These are phyloP conservation scores for Prunus armeniaca DNA, from an alignment of 306 rosid species.

Conservation along the genomic window DNA sequence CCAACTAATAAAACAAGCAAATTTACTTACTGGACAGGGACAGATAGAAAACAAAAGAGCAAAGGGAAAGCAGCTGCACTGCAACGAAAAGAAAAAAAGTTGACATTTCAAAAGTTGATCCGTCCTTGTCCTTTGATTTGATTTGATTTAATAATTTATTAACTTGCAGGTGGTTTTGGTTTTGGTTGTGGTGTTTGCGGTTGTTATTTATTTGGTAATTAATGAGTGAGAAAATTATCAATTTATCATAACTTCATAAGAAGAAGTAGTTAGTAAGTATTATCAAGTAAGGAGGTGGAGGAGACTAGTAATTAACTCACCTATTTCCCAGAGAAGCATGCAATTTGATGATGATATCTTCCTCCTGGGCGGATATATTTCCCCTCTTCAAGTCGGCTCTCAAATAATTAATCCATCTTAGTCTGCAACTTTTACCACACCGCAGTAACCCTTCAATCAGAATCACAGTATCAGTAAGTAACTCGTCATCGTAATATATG, in stretches of 20 bases:
- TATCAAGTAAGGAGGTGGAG: not conserved
- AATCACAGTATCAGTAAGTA: not conserved
- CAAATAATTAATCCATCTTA: constrained; percentile 83
- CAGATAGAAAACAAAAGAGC: not conserved
- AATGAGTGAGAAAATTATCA: no score
- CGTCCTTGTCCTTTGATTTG: no score
- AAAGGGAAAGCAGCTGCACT: no score
- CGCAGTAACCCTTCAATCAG: constrained; percentile 53
- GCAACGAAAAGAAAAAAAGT: not conserved
- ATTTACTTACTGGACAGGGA: not conserved
- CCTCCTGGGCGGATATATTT: constrained; percentile 62
- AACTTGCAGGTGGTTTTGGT: no score
- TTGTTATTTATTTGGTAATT: no score
- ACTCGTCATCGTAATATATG: no score
- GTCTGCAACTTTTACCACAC: constrained; percentile 85
- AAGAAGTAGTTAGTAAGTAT: not conserved
- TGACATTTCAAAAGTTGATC: not conserved
- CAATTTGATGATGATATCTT: constrained; percentile 47
- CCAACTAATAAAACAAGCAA: not conserved
- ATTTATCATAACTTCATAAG: no score
- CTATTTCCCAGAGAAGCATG: constrained; percentile 74
- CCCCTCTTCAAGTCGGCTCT: constrained; percentile 71
- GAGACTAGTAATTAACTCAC: constrained; percentile 19
- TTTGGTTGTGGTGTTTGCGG: no score
- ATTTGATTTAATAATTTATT: no score